Percentiles rank a stretch among this genome's conserved stretches.
phyloP scores from a whole-genome alignment of 164 flowering plant species.

The Dillenia suffruticosa region DNA sequence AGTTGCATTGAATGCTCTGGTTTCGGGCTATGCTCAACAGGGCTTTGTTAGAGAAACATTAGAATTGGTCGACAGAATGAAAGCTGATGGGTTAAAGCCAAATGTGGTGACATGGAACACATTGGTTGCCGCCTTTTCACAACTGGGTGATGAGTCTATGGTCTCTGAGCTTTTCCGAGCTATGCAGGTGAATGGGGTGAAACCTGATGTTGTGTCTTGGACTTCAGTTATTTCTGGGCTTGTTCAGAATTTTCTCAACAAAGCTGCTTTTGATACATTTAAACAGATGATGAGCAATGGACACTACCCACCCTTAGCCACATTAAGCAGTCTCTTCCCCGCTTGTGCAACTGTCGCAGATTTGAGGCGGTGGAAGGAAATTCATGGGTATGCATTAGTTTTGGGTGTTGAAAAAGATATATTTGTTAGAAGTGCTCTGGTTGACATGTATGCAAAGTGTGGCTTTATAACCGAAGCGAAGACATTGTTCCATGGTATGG shows the following conservation, averaged over 20 bases:
- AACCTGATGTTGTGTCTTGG: constrained; percentile 80
- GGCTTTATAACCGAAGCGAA: constrained; percentile 57
- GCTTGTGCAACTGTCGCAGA: constrained; percentile 46
- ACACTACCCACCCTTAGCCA: constrained; percentile 47
- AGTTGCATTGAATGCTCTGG: constrained; percentile 67
- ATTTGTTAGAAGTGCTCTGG: constrained; percentile 64
- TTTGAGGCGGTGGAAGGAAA: constrained; percentile 43
- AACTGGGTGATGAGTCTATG: constrained; percentile 31
- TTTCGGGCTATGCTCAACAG: constrained; percentile 61
- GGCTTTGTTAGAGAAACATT: constrained; percentile 42
- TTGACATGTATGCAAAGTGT: constrained; percentile 89
- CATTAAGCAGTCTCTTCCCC: constrained; percentile 50
- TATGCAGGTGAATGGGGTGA: constrained; percentile 34
- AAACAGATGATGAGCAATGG: constrained; percentile 45
- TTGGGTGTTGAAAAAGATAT: constrained; percentile 53
- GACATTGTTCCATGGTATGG: constrained; percentile 48
- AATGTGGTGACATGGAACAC: constrained; percentile 83
- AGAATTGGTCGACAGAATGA: constrained; percentile 50
- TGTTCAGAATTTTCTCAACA: constrained; percentile 49
- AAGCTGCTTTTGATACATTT: constrained; percentile 48
- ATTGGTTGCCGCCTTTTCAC: constrained; percentile 64
- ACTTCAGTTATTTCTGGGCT: constrained; percentile 72
- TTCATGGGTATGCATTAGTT: constrained; percentile 55
- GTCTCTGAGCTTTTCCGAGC: constrained; percentile 27
- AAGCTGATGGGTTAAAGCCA: constrained; percentile 37